Evolutionary conservation across 176 grass and related monocot species (phyloP).

Genomic region (Stipa capillata): DNA sequence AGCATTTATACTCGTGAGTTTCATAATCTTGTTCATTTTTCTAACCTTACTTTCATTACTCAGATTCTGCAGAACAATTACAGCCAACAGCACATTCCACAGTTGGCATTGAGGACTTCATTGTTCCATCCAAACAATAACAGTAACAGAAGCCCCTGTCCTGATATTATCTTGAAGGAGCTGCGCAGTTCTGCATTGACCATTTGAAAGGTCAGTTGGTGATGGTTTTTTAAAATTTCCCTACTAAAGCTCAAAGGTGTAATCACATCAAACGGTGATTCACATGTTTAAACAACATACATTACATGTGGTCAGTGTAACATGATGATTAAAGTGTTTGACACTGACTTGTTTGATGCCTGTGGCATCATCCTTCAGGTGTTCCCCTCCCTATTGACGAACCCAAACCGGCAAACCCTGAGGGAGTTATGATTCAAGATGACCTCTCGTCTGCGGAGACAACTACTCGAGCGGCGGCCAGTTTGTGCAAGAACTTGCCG

Average conservation of each 20-base stretch:
- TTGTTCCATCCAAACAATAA: too few relatives aligned
- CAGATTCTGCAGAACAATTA: neutral
- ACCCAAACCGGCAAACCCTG: neutral
- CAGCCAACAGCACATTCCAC: neutral
- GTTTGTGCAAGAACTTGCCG: too few relatives aligned
- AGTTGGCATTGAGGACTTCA: neutral
- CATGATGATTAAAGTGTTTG: neutral
- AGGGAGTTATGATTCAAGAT: too few relatives aligned
- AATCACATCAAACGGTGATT: neutral
- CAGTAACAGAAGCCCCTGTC: neutral
- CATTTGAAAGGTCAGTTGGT: neutral
- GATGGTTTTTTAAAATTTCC: neutral
- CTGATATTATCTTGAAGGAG: too few relatives aligned
- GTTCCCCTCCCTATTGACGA: too few relatives aligned
- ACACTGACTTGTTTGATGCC: neutral
- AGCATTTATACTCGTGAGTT: neutral
- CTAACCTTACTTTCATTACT: neutral
- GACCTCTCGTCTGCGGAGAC: too few relatives aligned
- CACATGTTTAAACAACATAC: neutral
- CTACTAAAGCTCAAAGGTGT: neutral
- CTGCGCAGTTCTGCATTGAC: neutral
- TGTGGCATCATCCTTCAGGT: neutral
- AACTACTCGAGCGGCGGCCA: too few relatives aligned
- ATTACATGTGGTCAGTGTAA: neutral
- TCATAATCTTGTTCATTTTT: neutral